phyloP scores from a whole-genome alignment of 352 stramenopile species.

The Pseudoperonospora humuli region DNA sequence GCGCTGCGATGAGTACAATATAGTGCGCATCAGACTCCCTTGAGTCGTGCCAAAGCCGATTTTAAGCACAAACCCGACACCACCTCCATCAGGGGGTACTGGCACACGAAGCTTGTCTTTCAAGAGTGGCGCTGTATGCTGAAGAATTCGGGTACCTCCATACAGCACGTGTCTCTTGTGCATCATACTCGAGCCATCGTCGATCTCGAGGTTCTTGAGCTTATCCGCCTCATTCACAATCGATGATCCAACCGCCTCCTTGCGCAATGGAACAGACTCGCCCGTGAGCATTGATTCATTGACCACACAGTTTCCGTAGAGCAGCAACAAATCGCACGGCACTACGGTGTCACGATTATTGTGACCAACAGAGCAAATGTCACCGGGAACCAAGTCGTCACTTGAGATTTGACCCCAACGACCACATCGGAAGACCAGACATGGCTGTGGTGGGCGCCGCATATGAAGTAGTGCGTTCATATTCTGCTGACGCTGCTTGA shows the following conservation, averaged over 20 bases:
- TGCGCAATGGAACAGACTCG: constrained; percentile 97
- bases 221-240: constrained; percentile 67
- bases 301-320: constrained; percentile 93
- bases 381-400: constrained; percentile 86
- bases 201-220: constrained; percentile 52
- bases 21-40: constrained; percentile 95
- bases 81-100: constrained; percentile 84
- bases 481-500: constrained; percentile 92
- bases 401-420: constrained; percentile 78
- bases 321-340: constrained; percentile 93
- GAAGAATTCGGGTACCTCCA: constrained; percentile 86
- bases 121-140: constrained; percentile 45
- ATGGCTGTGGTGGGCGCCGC: constrained; percentile 72
- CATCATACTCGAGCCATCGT: constrained; percentile 69
- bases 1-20: constrained; percentile 96
- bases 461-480: constrained; percentile 92
- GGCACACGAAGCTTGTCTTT: constrained; percentile 38
- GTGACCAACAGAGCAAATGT: constrained; percentile 90
- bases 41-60: constrained; percentile 97
- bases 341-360: constrained; percentile 67
- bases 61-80: constrained; percentile 92
- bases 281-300: constrained; percentile 99
- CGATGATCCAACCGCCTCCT: constrained; percentile 82
- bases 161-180: constrained; percentile 90
- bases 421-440: constrained; percentile 87